Evolutionary conservation across 805 yeast species (phyloP).

Genomic region (Barnettozyma wickerhamii): DNA sequence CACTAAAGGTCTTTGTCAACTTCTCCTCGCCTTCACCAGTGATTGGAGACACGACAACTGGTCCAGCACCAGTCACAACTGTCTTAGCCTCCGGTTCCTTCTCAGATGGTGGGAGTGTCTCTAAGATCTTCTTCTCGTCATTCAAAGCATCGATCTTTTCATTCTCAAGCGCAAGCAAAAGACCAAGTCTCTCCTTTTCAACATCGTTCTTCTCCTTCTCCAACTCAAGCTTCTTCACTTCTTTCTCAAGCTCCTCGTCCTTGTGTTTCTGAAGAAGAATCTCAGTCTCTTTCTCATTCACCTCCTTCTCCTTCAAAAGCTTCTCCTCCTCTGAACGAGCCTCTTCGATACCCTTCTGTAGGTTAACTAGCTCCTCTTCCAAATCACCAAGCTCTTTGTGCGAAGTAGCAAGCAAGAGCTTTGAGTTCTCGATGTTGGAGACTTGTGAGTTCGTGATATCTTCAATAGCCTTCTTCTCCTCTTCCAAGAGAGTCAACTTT

Average conservation of each 20-base stretch:
- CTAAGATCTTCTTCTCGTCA: constrained; percentile 37
- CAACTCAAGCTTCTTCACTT: constrained; percentile 33
- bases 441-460: constrained; percentile 42
- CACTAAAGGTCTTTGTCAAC: constrained; percentile 34
- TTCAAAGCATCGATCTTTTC: constrained; percentile 30
- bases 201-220: constrained; percentile 34
- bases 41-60: constrained; percentile 1
- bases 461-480: constrained; percentile 43
- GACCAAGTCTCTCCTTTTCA: constrained; percentile 31
- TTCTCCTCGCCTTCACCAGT: constrained; percentile 14
- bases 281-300: constrained; percentile 29
- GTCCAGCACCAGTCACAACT: constrained; percentile 2
- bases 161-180: constrained; percentile 33
- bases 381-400: constrained; percentile 36
- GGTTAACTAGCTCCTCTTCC: constrained; percentile 29
- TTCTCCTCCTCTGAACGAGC: constrained; percentile 29
- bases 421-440: constrained; percentile 40
- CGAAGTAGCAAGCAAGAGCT: constrained; percentile 39
- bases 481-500: constrained; percentile 45
- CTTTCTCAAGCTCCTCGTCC: constrained; percentile 34
- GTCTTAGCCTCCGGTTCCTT: neutral
- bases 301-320: constrained; percentile 28
- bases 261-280: constrained; percentile 30
- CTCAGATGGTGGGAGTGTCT: constrained; percentile 32
- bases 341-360: constrained; percentile 29